Evolutionary conservation across 1,284 basidiomycete genomes (phyloP), one percentile per base, ranked within the genome.

Genomic region (Leccinum griseonigrum): DNA sequence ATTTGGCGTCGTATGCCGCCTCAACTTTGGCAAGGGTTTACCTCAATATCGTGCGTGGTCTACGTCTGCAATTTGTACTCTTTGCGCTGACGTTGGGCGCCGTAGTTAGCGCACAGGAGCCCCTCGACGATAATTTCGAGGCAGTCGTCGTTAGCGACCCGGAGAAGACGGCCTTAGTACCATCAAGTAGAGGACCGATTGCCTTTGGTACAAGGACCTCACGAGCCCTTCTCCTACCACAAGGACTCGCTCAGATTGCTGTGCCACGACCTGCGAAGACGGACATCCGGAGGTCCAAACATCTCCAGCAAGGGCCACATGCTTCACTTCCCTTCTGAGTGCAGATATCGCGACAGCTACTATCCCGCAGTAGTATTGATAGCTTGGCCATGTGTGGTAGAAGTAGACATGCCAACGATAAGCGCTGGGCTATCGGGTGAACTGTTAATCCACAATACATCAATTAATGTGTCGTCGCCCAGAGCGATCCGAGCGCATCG

Each of bases 21-120:
- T 83, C 68, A 92, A 91, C 76, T 92, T 91, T 66, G 88, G 86
- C 62, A 88, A 87, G 71, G 90, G 90, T 28, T 77, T 93, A 62
- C 74, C 81, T 57, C 83, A 81, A 36, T 86, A 88, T 72, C 75
- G 90, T 91, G 68, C 76, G 88, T 81, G 14, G 18, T 34, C 36
- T 36, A 8, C 56, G 36, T 28, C 26, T 40, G 29, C 31, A 13
- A 6, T 26, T 34, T 14, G 38, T 31, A 40, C 46, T 54, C 16
- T 46, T 16, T 53, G 31, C 38, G 22, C 57, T 31, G 32, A 62
- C 32, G 11, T 60, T 29, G 51, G 26, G 2, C n/a, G 50, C 1
- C 55, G 6, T 32, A 91, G 88, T 91, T 60, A 81, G 83, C 63
- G 77, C 79, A 8, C 78, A 86, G 60, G 81, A 87, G 64, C 75